These are phyloP conservation scores for Porogramme epimiltina DNA, from an alignment of 1,284 basidiomycete species.

Conservation along the genomic window DNA sequence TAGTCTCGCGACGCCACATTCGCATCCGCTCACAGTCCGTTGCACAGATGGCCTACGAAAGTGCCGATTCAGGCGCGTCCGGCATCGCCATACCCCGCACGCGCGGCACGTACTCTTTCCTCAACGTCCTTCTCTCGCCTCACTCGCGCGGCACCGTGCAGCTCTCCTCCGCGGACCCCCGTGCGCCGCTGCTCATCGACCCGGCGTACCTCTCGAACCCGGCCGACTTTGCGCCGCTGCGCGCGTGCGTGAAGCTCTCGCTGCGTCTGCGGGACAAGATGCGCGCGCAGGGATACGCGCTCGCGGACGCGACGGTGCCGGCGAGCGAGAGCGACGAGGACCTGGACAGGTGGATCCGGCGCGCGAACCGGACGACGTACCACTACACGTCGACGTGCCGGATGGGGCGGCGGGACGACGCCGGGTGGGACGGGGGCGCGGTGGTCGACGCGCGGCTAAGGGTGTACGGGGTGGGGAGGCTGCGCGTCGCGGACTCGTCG, in stretches of 20 bases:
- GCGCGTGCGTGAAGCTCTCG: conserved; percentile 41
- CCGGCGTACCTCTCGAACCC: conserved; percentile 39
- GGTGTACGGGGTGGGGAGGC: conserved; percentile 48
- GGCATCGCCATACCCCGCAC: conserved; percentile 12
- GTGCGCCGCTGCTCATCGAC: conserved; percentile 39
- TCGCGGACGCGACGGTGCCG: conserved; percentile 34
- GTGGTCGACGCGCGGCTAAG: conserved; percentile 52
- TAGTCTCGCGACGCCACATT: background rate
- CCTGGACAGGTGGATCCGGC: conserved; percentile 33
- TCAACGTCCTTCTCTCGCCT: conserved; percentile 34
- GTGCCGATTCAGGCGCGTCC: conserved; percentile 9
- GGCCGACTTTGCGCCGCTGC: conserved; percentile 33
- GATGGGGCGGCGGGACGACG: conserved; percentile 35
- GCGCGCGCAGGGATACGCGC: conserved; percentile 28
- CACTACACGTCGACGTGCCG: conserved; percentile 40
- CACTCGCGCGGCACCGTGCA: conserved; percentile 35
- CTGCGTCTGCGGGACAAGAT: conserved; percentile 41
- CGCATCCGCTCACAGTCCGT: conserved; percentile 16
- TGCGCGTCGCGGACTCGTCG: conserved; percentile 44
- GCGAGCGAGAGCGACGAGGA: conserved; percentile 28
- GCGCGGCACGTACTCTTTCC: conserved; percentile 31
- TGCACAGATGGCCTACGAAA: conserved; percentile 30
- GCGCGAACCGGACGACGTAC: conserved; percentile 32
- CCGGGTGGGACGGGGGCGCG: conserved; percentile 33
- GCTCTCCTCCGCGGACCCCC: conserved; percentile 39